Evolutionary conservation across 768 basidiomycete species (phyloP), one percentile per base, ranked within the genome.

Genomic region (Boletus bicolor): DNA sequence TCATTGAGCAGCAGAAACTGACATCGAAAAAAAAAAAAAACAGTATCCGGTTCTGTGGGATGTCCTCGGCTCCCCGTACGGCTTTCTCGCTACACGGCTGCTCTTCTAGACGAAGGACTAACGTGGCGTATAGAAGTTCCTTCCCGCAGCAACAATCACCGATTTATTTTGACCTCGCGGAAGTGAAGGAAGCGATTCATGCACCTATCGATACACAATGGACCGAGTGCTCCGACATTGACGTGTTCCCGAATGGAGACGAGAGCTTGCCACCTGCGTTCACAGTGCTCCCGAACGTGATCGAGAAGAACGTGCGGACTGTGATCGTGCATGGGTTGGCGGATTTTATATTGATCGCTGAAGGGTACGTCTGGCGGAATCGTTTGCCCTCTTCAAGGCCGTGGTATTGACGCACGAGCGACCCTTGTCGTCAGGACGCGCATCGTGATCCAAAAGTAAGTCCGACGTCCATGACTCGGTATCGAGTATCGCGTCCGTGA

Each of bases 61-160:
- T 57, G 87, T 89, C 6, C 83, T 90, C 32, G 88, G 87, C n/a
- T 89, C 86, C 78, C 87, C 88, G 83, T 87, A 62, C 35, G 82
- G 67, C 2, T 10, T 34, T 47, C 45, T 35, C 24, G 2, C 12
- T 43, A 15, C 15, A 5, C 9, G 12, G 2, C 15, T 5, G 0
- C 15, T 42, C 17, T 45, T 35, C 3, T 44, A 17, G 21, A 34
- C n/a, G 35, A 19, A 9, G 28, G 38, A 46, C 44, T 51, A 5
- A 63, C 24, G 17, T 19, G n/a, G 2, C 17, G 15, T 11, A 10
- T 62, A 85, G 83, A 2, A 84, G 83, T 9, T 80, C 83, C 0
- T 85, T 82, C 70, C 59, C 64, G 3, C 74, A 88, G 32, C 62
- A 64, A 5, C 87, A 88, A 61, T 65, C 80, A 0, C 87, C 87